phyloP scores from a whole-genome alignment of 1,139 yeast species.

The Taphrina communis region DNA sequence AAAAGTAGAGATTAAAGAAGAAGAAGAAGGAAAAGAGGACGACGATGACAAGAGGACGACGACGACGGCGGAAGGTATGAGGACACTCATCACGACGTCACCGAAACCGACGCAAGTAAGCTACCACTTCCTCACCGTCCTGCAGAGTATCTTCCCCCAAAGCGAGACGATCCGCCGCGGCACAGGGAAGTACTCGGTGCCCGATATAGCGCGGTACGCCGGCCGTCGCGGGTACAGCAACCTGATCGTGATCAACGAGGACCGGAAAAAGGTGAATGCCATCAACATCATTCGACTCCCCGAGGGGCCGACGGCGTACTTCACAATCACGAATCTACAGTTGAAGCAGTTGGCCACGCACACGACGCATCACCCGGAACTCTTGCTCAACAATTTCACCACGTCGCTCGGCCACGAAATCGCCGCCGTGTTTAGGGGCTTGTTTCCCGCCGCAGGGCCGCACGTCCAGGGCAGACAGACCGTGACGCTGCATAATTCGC shows the following conservation, averaged over 20 bases:
- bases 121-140: conserved; percentile 84
- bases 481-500: conserved; percentile 90
- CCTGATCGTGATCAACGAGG: conserved; percentile 86
- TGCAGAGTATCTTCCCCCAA: conserved; percentile 84
- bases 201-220: conserved; percentile 84
- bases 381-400: conserved; percentile 86
- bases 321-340: conserved; percentile 77
- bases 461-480: conserved; percentile 95
- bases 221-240: conserved; percentile 84
- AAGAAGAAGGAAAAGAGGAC: conserved; percentile 77
- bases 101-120: conserved; percentile 85
- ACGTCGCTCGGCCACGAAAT: conserved; percentile 92
- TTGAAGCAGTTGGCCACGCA: conserved; percentile 84
- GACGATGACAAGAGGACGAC: conserved; percentile 60
- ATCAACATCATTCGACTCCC: conserved; percentile 91
- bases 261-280: conserved; percentile 88
- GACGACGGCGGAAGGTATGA: conserved; percentile 64
- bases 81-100: conserved; percentile 81
- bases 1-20: conserved; percentile 64
- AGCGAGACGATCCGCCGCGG: conserved; percentile 86
- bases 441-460: conserved; percentile 83
- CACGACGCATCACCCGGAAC: conserved; percentile 89
- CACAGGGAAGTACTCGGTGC: conserved; percentile 71
- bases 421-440: conserved; percentile 85
- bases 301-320: conserved; percentile 92